phyloP scores from a whole-genome alignment of 331 rosid species.

The Stylosanthes scabra region DNA sequence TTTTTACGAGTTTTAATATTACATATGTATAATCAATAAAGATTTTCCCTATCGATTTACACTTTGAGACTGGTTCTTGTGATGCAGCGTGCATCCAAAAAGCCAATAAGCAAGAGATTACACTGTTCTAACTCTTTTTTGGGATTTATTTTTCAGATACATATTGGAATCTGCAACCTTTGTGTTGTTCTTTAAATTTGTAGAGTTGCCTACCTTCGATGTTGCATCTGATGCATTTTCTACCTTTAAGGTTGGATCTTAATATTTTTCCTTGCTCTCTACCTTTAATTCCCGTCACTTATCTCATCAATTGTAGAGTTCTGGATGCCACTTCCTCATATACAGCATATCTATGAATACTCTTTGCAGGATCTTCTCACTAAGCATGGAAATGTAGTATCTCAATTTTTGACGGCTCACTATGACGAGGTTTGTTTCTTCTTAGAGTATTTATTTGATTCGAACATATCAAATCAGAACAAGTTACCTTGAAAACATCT shows the following conservation, averaged over 20 bases:
- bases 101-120: conserved; percentile 32
- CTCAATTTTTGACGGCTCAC: conserved; percentile 77
- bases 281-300: conserved; percentile 20
- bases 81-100: conserved; percentile 19
- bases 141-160: conserved; percentile 69
- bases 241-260: conserved; percentile 83
- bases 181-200: conserved; percentile 89
- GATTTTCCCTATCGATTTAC: conserved; percentile 10
- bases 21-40: conserved; percentile 19
- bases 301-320: conserved; percentile 32
- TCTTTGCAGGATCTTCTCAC: conserved; percentile 89
- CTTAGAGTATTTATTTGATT: conserved; percentile 39
- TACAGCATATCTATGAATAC: conserved; percentile 31
- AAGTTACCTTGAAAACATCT: conserved; percentile 36
- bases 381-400: conserved; percentile 76
- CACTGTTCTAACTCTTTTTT: conserved; percentile 43
- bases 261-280: conserved; percentile 2
- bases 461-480: conserved; percentile 37
- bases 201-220: conserved; percentile 92
- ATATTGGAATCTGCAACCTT: conserved; percentile 95
- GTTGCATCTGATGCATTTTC: conserved; percentile 97
- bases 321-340: conserved; percentile 27
- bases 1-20: conserved; percentile 2
- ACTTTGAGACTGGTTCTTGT: conserved; percentile 33
- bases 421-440: conserved; percentile 73